These are phyloP conservation scores for Hymenoscyphus fructigenus DNA, from an alignment of 2,329 filamentous ascomycete genomes.

Conservation along the genomic window DNA sequence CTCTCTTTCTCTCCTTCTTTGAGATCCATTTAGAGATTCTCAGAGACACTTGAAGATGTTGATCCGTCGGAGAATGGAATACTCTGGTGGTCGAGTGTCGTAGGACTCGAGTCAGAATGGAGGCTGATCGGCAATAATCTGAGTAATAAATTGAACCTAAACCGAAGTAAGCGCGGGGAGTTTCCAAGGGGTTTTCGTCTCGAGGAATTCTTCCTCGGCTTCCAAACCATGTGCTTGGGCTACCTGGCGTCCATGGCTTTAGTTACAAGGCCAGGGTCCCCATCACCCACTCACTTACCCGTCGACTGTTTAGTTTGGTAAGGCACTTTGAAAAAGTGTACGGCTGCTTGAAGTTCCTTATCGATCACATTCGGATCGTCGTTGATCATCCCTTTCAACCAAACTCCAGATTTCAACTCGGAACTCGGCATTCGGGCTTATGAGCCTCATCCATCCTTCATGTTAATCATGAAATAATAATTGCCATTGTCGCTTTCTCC, in stretches of 20 bases:
- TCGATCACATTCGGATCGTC: background rate
- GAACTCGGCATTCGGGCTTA: background rate
- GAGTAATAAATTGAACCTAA: background rate
- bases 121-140: background rate
- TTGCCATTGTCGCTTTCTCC: background rate
- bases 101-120: background rate
- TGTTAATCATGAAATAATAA: background rate
- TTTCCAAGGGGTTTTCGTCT: background rate
- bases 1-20: background rate
- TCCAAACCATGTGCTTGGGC: background rate
- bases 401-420: constrained; percentile 2
- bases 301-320: background rate
- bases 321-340: background rate
- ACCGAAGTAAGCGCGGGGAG: background rate
- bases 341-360: background rate
- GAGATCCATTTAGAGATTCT: too few species aligned
- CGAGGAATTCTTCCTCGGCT: background rate
- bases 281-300: background rate
- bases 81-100: background rate
- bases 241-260: background rate
- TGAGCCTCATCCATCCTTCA: background rate
- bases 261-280: background rate
- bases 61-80: background rate
- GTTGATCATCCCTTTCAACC: background rate
- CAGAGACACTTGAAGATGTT: background rate